Percentiles rank a stretch among this genome's conserved stretches.
These are phyloP conservation scores for Trichocomaceae sp. DNA, from an alignment of 2,329 filamentous ascomycete genomes.

Conservation along the genomic window DNA sequence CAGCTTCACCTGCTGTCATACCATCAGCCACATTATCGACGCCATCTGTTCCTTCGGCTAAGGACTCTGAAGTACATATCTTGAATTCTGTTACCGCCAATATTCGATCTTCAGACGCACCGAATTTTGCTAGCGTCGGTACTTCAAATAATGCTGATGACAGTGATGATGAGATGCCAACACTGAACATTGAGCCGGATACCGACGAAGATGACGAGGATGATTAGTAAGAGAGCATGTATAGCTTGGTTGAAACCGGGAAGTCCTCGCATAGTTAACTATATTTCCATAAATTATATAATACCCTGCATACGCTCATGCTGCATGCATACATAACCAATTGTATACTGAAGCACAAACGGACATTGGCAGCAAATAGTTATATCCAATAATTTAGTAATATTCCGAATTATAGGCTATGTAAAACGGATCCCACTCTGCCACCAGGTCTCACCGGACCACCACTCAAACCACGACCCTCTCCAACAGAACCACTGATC, in stretches of 20 bases:
- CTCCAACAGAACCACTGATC: slow-evolving; percentile 65
- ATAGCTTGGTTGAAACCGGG: not conserved
- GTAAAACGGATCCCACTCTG: slow-evolving; percentile 43
- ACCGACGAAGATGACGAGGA: slow-evolving; percentile 40
- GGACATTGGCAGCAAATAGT: not conserved
- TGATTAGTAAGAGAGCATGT: slow-evolving; percentile 20
- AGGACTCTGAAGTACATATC: not conserved
- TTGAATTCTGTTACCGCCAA: not conserved
- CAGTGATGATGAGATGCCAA: slow-evolving; percentile 45
- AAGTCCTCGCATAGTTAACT: not conserved
- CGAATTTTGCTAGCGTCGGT: not conserved
- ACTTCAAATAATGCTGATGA: slow-evolving; percentile 28
- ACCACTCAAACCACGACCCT: slow-evolving; percentile 50
- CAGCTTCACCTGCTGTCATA: slow-evolving; percentile 12
- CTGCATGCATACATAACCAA: not conserved
- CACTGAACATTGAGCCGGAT: slow-evolving; percentile 43
- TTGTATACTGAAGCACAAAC: not conserved
- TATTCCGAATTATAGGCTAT: slow-evolving; percentile 14
- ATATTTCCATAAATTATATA: not conserved
- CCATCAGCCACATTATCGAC: slow-evolving; percentile 6
- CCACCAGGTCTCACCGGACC: slow-evolving; percentile 60
- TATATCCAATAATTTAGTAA: not conserved
- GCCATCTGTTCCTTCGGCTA: not conserved
- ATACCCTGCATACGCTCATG: not conserved
- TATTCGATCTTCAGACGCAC: not conserved